Base-by-base conservation (phyloP, 2,329 filamentous ascomycete genomes). In the Fusarium keratoplasticum region DNA sequence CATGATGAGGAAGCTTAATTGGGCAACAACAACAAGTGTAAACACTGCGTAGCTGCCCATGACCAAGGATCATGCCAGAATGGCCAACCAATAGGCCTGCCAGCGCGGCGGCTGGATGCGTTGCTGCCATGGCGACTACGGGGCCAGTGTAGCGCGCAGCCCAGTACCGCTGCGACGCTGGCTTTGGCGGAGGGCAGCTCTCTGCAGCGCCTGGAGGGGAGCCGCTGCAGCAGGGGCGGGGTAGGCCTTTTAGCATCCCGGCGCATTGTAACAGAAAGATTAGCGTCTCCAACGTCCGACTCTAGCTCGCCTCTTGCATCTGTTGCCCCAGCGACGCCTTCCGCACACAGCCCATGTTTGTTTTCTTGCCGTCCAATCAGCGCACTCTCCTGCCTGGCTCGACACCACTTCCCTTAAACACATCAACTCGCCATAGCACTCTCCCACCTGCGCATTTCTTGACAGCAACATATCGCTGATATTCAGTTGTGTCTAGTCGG, bases 91-190 rank as follows among this genome's bases (percentile, higher is more conserved):
- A 77, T 79, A 64, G 50, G 44, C 64, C 73, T 72, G 64, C 60
- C 61, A 69, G 35, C 44, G 33, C 66, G 62, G 62, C 72, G 71
- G 72, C 65, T 78, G 69, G 70, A 50, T 76, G 71, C 76, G 69
- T 67, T 75, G 79, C 78, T 80, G 79, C 79, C 77, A 80, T 79
- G 79, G 79, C 76, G 79, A 80, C 79, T 80, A 44, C 65, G 64
- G 67, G 67, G 55, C 64, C 60, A 68, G 70, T 75, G 74, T 69
- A 69, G 55, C 61, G 64, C 44, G 63, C 47, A 64, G 44, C 47
- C 61, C 67, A 54, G 65, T 52, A 47, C 69, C 65, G 64, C 58
- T 74, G 64, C 65, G 31, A 68, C 76, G 71, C 68, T 73, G 70
- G 67, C 47, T 55, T 60, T 59, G 59, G 67, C 59, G 63, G 70